A percentile compares a stretch with the other conserved stretches of the same genome.
Conservation (phyloP, 805 yeast genomes). For the Wickerhamiella kurtzmanii region DNA sequence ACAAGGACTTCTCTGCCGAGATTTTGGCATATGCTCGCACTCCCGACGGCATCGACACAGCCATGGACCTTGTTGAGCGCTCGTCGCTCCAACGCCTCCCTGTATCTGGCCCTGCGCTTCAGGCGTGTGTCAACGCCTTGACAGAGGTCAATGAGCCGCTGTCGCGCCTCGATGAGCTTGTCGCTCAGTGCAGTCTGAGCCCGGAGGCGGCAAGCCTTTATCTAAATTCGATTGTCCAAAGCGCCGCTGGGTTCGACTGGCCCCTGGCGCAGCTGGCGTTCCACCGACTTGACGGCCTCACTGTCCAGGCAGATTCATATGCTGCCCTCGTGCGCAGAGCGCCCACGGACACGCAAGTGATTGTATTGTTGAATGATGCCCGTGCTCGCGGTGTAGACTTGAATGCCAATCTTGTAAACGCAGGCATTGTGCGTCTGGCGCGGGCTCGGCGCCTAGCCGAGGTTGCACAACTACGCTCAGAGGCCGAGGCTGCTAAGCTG, state of each 20-base stretch:
- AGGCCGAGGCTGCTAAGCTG: constrained; percentile 22
- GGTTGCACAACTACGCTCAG: constrained; percentile 22
- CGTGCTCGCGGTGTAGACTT: constrained; percentile 19
- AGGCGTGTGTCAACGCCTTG: constrained; percentile 9
- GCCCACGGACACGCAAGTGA: constrained; percentile 13
- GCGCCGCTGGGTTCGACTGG: neutral
- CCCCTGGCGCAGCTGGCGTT: neutral
- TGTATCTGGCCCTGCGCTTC: constrained; percentile 8
- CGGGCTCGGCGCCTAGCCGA: constrained; percentile 27
- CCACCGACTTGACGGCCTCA: neutral
- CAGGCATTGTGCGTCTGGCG: constrained; percentile 25
- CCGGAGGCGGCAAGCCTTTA: neutral
- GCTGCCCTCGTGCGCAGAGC: neutral
- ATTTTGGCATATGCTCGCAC: constrained; percentile 13
- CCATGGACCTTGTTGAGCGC: constrained; percentile 11
- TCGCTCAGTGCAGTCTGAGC: neutral
- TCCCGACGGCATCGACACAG: constrained; percentile 13
- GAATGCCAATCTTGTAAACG: constrained; percentile 27
- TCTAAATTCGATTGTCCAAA: neutral
- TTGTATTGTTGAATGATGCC: constrained; percentile 25
- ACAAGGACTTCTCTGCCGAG: constrained; percentile 2
- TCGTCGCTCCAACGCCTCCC: constrained; percentile 5
- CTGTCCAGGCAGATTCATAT: neutral
- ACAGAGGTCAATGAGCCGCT: neutral
- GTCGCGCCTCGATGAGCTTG: constrained; percentile 7